These are phyloP conservation scores for Starmerella floricola DNA, from an alignment of 805 yeast species.

Conservation along the genomic window DNA sequence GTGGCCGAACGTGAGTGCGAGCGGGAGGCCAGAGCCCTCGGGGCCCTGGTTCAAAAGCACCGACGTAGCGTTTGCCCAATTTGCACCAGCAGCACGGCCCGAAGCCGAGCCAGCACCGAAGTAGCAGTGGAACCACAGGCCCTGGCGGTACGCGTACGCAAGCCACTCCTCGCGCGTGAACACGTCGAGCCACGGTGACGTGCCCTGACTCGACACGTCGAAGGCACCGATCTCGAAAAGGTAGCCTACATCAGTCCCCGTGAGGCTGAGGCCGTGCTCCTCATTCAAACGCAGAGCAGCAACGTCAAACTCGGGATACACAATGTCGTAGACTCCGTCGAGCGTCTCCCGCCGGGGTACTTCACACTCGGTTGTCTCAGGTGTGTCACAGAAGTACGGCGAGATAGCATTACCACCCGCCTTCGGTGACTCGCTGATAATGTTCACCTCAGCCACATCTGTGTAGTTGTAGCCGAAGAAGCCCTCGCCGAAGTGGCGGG, in stretches of 20 bases:
- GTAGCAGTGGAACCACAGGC: constrained; percentile 22
- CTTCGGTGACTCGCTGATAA: constrained; percentile 36
- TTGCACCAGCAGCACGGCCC: constrained; percentile 32
- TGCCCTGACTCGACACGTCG: constrained; percentile 40
- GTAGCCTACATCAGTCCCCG: constrained; percentile 32
- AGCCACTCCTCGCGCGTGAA: constrained; percentile 25
- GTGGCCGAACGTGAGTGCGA: constrained; percentile 42
- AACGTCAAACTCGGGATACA: constrained; percentile 13
- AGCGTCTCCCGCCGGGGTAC: neutral
- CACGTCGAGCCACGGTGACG: constrained; percentile 32
- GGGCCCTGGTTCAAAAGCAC: constrained; percentile 34
- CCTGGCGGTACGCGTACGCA: constrained; percentile 22
- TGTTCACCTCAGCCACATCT: constrained; percentile 29
- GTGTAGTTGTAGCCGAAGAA: constrained; percentile 40
- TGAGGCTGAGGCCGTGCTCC: constrained; percentile 30
- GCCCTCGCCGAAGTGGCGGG: constrained; percentile 46
- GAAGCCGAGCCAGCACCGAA: constrained; percentile 26
- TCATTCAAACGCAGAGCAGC: constrained; percentile 23
- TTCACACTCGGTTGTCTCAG: constrained; percentile 13
- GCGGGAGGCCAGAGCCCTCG: constrained; percentile 25
- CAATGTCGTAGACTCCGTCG: constrained; percentile 8
- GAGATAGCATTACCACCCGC: constrained; percentile 26
- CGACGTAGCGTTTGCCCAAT: constrained; percentile 39
- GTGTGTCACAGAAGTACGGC: constrained; percentile 10
- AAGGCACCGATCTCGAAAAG: constrained; percentile 39